Evolutionary conservation across 306 rosid species (phyloP).

Genomic region (Lotus japonicus): DNA sequence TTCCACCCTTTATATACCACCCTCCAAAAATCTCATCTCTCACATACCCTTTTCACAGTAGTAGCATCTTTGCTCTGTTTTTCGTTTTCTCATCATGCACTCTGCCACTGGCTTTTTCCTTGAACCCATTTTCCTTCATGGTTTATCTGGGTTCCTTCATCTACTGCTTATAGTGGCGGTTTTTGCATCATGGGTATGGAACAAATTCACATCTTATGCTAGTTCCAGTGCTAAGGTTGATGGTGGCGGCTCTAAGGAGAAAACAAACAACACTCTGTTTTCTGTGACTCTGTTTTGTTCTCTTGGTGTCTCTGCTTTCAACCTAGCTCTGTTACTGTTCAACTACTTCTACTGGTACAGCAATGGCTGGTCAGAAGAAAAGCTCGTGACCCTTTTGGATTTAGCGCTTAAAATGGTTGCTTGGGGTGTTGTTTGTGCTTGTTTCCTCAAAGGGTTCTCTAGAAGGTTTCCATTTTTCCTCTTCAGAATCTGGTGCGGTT

Average conservation of each 20-base stretch:
- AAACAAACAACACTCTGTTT: neutral
- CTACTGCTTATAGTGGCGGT: constrained; percentile 19
- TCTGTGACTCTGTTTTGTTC: constrained; percentile 25
- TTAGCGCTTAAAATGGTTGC: constrained; percentile 31
- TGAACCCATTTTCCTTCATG: constrained; percentile 35
- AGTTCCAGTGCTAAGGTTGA: neutral
- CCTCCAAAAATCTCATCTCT: neutral
- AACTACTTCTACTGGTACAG: constrained; percentile 24
- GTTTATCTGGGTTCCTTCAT: constrained; percentile 21
- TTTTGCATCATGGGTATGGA: constrained; percentile 20
- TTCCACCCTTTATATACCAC: neutral
- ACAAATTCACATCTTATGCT: neutral
- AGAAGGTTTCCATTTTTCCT: constrained; percentile 20
- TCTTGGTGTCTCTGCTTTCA: constrained; percentile 25
- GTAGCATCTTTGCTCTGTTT: no score
- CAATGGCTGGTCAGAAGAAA: constrained; percentile 33
- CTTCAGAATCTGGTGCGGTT: constrained; percentile 38
- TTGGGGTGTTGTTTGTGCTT: constrained; percentile 32
- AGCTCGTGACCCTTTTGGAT: constrained; percentile 32
- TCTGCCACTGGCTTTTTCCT: constrained; percentile 11
- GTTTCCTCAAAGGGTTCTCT: constrained; percentile 21
- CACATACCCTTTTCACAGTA: neutral
- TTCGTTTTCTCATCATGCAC: neutral
- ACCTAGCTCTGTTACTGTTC: constrained; percentile 10
- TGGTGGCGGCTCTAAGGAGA: constrained; percentile 8